phyloP scores from a whole-genome alignment of 78 protist species.

The Dictyostelium citrinum region DNA sequence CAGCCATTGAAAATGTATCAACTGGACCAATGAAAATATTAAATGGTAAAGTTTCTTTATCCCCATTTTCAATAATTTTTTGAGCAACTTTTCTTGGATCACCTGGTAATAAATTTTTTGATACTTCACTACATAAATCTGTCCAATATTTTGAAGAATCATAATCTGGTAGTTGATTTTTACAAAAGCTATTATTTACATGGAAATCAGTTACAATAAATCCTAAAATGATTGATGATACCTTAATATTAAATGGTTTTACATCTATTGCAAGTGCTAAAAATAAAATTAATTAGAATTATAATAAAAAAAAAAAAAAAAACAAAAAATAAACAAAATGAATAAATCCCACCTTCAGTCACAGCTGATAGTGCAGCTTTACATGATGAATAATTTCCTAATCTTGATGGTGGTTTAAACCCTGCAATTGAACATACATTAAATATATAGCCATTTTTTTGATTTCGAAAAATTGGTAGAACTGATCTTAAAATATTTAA shows the following conservation, averaged over 20 bases:
- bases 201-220: not conserved
- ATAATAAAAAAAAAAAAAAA: no score
- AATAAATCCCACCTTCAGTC: constrained; percentile 12
- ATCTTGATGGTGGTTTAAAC: not conserved
- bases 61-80: not conserved
- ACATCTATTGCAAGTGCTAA: constrained; percentile 3
- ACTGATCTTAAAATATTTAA: not conserved
- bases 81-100: not conserved
- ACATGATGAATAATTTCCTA: not conserved
- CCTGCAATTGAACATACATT: not conserved
- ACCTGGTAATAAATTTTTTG: not conserved
- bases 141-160: not conserved
- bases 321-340: not conserved
- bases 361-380: constrained; percentile 16
- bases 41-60: not conserved
- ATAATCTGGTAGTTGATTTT: not conserved
- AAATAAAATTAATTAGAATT: not conserved
- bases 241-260: constrained; percentile 25
- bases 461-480: not conserved
- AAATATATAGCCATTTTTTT: not conserved
- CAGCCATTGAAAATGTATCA: not conserved
- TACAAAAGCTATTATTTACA: not conserved
- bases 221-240: not conserved
- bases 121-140: not conserved
- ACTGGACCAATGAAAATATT: constrained; percentile 3